Percentiles rank a stretch among this genome's conserved stretches.
These are phyloP conservation scores for Akanthomyces muscarius DNA, from an alignment of 2,329 filamentous ascomycete genomes.

Conservation along the genomic window DNA sequence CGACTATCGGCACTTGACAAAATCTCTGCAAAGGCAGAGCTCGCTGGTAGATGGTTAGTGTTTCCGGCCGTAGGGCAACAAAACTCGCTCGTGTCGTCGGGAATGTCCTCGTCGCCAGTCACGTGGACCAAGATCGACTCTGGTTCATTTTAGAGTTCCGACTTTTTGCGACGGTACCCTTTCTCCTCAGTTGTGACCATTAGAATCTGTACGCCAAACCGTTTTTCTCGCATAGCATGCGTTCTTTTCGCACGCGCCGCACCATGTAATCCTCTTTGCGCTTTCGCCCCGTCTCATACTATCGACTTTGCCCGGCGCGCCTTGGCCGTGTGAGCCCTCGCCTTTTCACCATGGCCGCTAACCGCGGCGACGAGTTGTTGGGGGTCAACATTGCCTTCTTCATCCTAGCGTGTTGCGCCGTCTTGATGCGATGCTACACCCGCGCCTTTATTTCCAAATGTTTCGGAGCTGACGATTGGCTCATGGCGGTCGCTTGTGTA, in stretches of 20 bases:
- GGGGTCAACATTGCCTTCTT: conserved; percentile 31
- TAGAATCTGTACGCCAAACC: neutral
- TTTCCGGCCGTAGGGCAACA: neutral
- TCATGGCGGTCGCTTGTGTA: conserved; percentile 33
- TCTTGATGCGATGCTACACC: conserved; percentile 31
- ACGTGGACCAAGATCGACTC: neutral
- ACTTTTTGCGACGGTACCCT: neutral
- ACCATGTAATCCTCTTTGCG: neutral
- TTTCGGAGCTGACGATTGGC: conserved; percentile 35
- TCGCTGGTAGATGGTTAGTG: neutral
- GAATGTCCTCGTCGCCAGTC: neutral
- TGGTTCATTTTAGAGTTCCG: neutral
- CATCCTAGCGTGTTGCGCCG: conserved; percentile 24
- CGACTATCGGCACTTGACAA: neutral
- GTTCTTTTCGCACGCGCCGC: neutral
- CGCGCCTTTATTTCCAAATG: conserved; percentile 30
- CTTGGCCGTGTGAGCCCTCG: neutral
- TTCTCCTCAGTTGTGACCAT: neutral
- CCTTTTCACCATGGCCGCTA: conserved; percentile 18
- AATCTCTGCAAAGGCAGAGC: neutral
- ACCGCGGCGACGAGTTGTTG: conserved; percentile 30
- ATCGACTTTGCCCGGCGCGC: neutral
- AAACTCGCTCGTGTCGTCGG: neutral
- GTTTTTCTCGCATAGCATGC: neutral
- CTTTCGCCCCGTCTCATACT: neutral